Evolutionary conservation across 495 filamentous ascomycete species (phyloP), one percentile per base, ranked within the genome.

Genomic region (Hypoxylon crocopeplum): DNA sequence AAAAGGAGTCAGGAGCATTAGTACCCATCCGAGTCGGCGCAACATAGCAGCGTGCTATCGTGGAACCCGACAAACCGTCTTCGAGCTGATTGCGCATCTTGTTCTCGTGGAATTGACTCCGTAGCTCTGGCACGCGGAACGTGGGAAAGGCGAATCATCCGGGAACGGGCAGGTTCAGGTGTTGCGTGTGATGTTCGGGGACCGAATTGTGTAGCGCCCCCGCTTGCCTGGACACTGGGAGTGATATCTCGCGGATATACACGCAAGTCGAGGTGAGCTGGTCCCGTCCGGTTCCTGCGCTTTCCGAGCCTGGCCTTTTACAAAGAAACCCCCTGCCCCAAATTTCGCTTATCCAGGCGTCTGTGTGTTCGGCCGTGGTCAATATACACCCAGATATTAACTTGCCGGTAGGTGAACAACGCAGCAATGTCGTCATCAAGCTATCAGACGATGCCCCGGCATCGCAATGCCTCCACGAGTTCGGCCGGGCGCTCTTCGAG

Each of bases 401-500:
- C 54, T 64, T 45, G 39, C 32, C 15, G 11, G 29, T 53, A 70
- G 68, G 49, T 59, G 68, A 74, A 68, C 64, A 71, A 54, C 42
- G 59, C 55, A 50, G n/a, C 56, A 64, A 79, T 79, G 78, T 77
- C 78, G 48, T 71, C 70, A 62, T 67, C 77, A 51, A 73, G 69
- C 52, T 72, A 69, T 36, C 60, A 62, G 65, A 48, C 66, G 57
- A 64, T 58, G 59, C 77, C 83, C 44, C 79, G 84, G 73, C 81
- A 84, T 68, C 86, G 84, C 62, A 84, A 86, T 60, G 67, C 76
- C 29, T 89, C 88, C 45, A 77, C 77, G 51, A 78, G 78, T 50
- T 84, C 85, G 51, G 73, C 72, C 65, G 75, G 63, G 30, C 74
- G 71, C 57, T 79, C 76, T 38, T 72, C 72, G 40, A 75, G 63